Evolutionary conservation across 352 stramenopile species (phyloP), one percentile per base, ranked within the genome.

Genomic region (Phytopythium chamaehyphon): DNA sequence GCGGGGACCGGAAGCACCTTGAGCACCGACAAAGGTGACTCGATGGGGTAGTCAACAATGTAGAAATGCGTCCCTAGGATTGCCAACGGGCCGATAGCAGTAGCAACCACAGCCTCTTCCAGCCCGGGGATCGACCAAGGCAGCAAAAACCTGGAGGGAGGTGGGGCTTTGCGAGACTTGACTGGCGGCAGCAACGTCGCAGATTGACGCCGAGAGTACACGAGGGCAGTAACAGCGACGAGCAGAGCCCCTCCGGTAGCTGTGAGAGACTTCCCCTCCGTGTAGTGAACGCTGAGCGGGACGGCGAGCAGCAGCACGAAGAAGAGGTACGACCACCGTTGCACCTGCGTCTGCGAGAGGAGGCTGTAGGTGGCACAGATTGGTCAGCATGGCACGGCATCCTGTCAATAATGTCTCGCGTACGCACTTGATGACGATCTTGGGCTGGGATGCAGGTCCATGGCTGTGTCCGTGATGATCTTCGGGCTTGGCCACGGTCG

Each of bases 281-380:
- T 44, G 42, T 83, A 23, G 51, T 89, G 76, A 1, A 59, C 62
- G 28, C 71, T 24, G 1, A 39, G 69, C 37, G 83, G 38, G 4
- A 73, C 36, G 38, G 54, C 40, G 35, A 90, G 40, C 40, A 86
- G 78, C 16, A 80, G 16, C 4, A 56, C 52, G 50, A 78, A 77
- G 54, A 87, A 74, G 22, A 81, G 39, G 48, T 61, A 81, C 21
- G 82, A 89, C 77, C 78, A 93, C 40, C 77, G 62, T 50, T 68
- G 71, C 49, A 90, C 61, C 71, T 89, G 73, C 46, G 82, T 90
- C 40, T 87, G 55, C 12, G 82, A 86, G 6, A 90, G 52, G 28
- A 93, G 57, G 58, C 79, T 93, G 47, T 2, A 26, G 9, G 28
- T 33, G 5, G 9, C 9, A 33, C 28, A 9, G 5, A 5, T 9